Base-by-base conservation (phyloP, 768 basidiomycete species). In the Leccinellum albellum region DNA sequence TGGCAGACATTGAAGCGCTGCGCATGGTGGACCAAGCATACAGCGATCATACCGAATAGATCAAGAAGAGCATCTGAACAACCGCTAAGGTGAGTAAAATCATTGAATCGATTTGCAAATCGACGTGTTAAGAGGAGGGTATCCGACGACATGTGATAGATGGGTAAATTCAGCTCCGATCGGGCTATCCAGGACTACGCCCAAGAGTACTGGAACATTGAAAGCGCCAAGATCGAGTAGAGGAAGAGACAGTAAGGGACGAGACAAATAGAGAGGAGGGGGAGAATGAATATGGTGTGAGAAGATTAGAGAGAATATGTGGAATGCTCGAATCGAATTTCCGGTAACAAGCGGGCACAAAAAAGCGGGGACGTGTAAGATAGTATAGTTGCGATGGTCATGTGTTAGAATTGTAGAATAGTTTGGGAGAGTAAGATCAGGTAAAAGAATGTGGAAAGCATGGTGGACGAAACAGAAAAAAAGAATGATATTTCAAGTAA, bases 81-180 rank as follows among this genome's bases (percentile, higher is more conserved):
- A 85, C 87, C 6, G 89, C 88, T 33, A 90, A 89, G 79, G 85
- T 84, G 56, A 14, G 63, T 54, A 10, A 47, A 61, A 54, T 50
- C 40, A 46, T 37, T 54, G 82, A n/a, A 89, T 90, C 68, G 70
- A 42, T 42, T 32, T 42, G 40, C 20, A 42, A 20, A 40, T 78
- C 51, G n/a, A n/a, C n/a, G n/a, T n/a, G n/a, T n/a, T n/a, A n/a
- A n/a, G n/a, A n/a, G n/a, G n/a, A 75, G 51, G 62, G 85, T 83
- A 66, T 65, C 40, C 37, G 56, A 61, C 53, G 29, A 61, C 50
- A 58, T 33, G 46, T 58, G 56, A 51, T 58, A 66, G 84, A 98
- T 97, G 94, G 94, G 94, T 72, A 95, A 94, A 68, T 98, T 98
- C 79, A 94, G 92, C 71, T 91, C 90, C 32, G 96, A 98, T 70